phyloP scores from a whole-genome alignment of 164 flowering plant species.

The Buxus sempervirens region DNA sequence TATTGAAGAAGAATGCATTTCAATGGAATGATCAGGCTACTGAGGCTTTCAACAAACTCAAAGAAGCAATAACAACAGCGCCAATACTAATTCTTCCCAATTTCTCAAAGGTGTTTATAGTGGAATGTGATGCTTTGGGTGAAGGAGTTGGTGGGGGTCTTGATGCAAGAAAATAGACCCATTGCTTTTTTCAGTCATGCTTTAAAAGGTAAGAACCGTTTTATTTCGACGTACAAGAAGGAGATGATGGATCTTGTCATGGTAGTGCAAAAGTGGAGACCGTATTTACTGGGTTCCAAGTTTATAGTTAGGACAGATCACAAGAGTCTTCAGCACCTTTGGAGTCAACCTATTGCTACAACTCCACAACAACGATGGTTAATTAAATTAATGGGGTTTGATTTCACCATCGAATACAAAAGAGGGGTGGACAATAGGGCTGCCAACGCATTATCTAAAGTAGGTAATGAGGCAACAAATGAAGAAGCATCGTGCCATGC shows the following conservation, averaged over 20 bases:
- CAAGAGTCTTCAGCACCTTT: neutral
- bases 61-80: neutral
- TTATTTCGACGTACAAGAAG: slow-evolving; percentile 5
- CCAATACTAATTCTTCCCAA: neutral
- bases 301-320: slow-evolving; percentile 16
- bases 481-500: neutral
- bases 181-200: neutral
- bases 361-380: slow-evolving; percentile 3
- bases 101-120: neutral
- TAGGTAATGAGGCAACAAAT: neutral
- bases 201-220: neutral
- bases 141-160: neutral
- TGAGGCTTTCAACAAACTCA: neutral
- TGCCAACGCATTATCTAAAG: slow-evolving; percentile 14
- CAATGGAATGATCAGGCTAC: neutral
- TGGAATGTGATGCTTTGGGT: neutral
- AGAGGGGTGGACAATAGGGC: neutral
- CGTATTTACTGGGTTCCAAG: slow-evolving; percentile 13
- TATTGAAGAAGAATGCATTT: neutral
- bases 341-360: slow-evolving; percentile 2
- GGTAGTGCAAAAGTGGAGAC: slow-evolving; percentile 13
- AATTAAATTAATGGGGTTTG: slow-evolving; percentile 5
- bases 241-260: slow-evolving; percentile 1
- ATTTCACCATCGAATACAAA: slow-evolving; percentile 8
- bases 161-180: too few relatives aligned